phyloP scores from a whole-genome alignment of 1,284 basidiomycete species.

The Trichosporon faecale region DNA sequence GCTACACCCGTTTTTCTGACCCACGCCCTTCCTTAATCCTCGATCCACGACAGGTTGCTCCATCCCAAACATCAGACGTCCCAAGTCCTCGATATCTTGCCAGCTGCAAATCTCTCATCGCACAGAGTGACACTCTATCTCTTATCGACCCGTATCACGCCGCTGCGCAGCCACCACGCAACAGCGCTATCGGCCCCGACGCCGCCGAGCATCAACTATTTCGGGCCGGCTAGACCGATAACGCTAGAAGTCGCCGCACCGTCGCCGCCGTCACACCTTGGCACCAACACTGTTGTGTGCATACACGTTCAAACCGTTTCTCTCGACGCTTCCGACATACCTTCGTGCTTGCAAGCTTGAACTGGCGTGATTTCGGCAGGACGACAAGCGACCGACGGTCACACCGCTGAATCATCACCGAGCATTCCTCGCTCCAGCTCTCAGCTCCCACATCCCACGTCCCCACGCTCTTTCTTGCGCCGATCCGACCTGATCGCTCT shows the following conservation, averaged over 20 bases:
- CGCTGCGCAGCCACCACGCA: background rate
- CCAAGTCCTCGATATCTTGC: background rate
- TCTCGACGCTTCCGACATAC: no score
- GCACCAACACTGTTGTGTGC: background rate
- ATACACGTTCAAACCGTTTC: background rate
- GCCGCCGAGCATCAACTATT: background rate
- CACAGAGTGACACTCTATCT: background rate
- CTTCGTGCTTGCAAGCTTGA: no score
- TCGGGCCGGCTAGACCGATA: background rate
- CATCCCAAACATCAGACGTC: background rate
- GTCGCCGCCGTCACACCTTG: background rate
- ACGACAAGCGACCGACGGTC: no score
- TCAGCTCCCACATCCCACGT: no score
- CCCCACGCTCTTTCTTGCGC: no score
- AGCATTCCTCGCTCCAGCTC: no score
- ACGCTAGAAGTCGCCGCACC: background rate
- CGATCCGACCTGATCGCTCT: no score
- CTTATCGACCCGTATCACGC: background rate
- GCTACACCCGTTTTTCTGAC: background rate
- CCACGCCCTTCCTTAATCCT: background rate
- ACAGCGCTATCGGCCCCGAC: background rate
- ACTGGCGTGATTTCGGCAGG: no score
- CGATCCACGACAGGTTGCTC: background rate
- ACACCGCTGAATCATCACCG: no score
- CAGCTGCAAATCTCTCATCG: background rate